A percentile compares a stretch with the other conserved stretches of the same genome.
These are phyloP conservation scores for Astragalus membranaceus DNA, from an alignment of 306 rosid species.

Conservation along the genomic window DNA sequence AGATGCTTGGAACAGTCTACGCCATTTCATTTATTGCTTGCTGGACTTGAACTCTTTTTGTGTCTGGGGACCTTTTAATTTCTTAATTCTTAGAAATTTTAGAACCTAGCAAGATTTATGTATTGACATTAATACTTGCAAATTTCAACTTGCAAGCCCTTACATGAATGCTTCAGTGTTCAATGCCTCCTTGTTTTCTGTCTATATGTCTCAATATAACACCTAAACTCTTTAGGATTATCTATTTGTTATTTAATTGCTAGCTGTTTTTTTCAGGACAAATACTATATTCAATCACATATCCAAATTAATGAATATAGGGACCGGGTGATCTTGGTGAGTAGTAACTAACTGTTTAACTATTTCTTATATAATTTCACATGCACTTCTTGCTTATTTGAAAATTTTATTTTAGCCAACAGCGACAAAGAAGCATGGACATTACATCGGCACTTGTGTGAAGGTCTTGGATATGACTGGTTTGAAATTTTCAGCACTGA, in stretches of 20 bases:
- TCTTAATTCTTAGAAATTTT: background rate
- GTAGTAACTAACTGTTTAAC: conserved; percentile 33
- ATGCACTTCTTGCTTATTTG: conserved; percentile 12
- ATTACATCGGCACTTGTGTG: conserved; percentile 71
- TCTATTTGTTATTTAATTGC: conserved; percentile 4
- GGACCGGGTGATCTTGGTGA: conserved; percentile 80
- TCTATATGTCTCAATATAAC: background rate
- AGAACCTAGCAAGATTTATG: background rate
- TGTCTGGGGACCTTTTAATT: background rate
- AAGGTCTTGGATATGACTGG: conserved; percentile 96
- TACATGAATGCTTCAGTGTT: background rate
- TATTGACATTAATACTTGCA: background rate
- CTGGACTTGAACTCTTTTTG: background rate
- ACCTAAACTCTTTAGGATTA: background rate
- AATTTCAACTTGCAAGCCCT: background rate
- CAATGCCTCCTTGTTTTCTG: background rate
- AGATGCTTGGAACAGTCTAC: too few relatives aligned
- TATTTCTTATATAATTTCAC: background rate
- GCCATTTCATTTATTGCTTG: background rate
- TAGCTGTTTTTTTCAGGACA: conserved; percentile 45
- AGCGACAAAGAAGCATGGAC: conserved; percentile 63
- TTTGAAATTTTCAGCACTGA: conserved; percentile 78
- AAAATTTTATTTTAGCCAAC: conserved; percentile 50
- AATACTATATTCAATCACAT: conserved; percentile 87
- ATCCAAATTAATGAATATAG: conserved; percentile 92